phyloP scores from a whole-genome alignment of 108 stramenopile species.

The Fragilaria crotonensis region DNA sequence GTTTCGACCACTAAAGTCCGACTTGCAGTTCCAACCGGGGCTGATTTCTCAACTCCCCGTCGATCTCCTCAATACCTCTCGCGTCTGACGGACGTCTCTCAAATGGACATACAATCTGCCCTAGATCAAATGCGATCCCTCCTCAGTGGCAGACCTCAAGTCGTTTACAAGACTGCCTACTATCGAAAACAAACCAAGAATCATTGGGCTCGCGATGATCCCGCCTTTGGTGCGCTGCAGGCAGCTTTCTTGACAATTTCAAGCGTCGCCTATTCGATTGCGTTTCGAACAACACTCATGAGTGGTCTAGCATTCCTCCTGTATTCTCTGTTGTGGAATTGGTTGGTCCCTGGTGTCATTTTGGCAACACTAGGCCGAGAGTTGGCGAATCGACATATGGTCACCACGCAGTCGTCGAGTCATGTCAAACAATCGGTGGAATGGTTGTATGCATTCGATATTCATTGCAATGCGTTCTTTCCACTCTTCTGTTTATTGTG shows the following conservation, averaged over 20 bases:
- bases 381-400: constrained; percentile 75
- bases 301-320: constrained; percentile 34
- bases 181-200: constrained; percentile 94
- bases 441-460: constrained; percentile 97
- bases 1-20: too few relatives aligned
- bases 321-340: constrained; percentile 46
- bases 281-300: constrained; percentile 48
- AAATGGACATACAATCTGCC: constrained; percentile 84
- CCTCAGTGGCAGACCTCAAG: constrained; percentile 51
- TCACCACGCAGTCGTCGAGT: constrained; percentile 46
- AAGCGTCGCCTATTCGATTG: constrained; percentile 66
- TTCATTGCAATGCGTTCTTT: constrained; percentile 97
- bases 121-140: constrained; percentile 88
- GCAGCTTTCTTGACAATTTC: constrained; percentile 71
- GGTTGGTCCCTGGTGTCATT: constrained; percentile 58
- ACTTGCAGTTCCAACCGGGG: too few relatives aligned
- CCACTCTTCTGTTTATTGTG: constrained; percentile 87
- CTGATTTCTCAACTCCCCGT: constrained; percentile 7
- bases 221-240: constrained; percentile 92
- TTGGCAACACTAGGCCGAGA: constrained; percentile 60
- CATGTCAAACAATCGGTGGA: constrained; percentile 93
- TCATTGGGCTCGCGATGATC: constrained; percentile 98
- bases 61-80: constrained; percentile 49
- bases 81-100: constrained; percentile 59
- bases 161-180: constrained; percentile 85